A percentile compares a stretch with the other conserved stretches of the same genome.
Conservation (phyloP, 345 rosid species). For the Bruguiera gymnorhiza region DNA sequence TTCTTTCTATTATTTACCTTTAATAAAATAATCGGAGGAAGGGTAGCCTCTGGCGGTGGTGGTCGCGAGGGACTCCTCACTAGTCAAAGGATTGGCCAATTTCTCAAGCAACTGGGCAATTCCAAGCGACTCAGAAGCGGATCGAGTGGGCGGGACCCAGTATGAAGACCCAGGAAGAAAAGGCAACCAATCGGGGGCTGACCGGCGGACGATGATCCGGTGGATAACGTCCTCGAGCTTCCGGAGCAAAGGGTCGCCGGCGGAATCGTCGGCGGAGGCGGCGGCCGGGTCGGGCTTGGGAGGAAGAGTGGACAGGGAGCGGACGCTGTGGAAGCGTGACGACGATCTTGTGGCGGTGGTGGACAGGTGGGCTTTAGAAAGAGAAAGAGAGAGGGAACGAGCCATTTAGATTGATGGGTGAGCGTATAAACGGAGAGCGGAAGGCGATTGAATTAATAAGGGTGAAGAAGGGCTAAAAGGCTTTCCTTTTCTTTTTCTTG, state of each 20-base stretch:
- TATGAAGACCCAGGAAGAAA: slow-evolving; percentile 87
- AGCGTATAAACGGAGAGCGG: background rate
- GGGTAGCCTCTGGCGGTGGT: slow-evolving; percentile 83
- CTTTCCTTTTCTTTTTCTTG: too few relatives aligned
- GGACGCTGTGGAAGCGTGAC: slow-evolving; percentile 8
- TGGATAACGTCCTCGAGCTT: slow-evolving; percentile 93
- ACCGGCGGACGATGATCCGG: slow-evolving; percentile 79
- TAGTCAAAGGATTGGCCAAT: slow-evolving; percentile 55
- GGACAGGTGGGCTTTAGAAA: slow-evolving; percentile 6
- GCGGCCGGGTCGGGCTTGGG: background rate
- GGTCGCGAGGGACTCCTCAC: slow-evolving; percentile 54
- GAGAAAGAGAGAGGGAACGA: slow-evolving; percentile 9
- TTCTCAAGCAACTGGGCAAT: slow-evolving; percentile 75
- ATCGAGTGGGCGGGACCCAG: slow-evolving; percentile 78
- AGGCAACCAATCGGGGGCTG: slow-evolving; percentile 98
- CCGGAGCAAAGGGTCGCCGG: slow-evolving; percentile 57
- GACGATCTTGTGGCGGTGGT: background rate
- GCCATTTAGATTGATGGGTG: slow-evolving; percentile 4
- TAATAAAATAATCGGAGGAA: slow-evolving; percentile 71
- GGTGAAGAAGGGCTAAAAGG: too few relatives aligned
- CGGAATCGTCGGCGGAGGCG: slow-evolving; percentile 20
- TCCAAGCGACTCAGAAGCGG: slow-evolving; percentile 52
- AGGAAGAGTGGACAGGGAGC: slow-evolving; percentile 19
- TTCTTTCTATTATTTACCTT: slow-evolving; percentile 38
- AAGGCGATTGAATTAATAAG: background rate